Evolutionary conservation across 768 basidiomycete genomes (phyloP).

Genomic region (Auriscalpium orientale): DNA sequence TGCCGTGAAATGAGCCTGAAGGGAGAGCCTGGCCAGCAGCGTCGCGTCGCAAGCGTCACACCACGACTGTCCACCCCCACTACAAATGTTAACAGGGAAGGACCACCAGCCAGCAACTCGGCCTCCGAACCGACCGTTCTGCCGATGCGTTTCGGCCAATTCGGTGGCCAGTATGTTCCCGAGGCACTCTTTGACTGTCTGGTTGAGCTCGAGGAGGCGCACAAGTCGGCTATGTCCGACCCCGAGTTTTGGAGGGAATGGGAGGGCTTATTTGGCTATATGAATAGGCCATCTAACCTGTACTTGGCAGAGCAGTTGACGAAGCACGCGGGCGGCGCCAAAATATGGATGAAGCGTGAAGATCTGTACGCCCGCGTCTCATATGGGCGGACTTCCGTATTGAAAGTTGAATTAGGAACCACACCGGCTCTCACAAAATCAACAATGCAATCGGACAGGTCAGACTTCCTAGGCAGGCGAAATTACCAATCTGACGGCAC

Average conservation of each 20-base stretch:
- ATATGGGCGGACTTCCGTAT: background rate
- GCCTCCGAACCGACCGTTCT: slow-evolving; percentile 39
- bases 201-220: slow-evolving; percentile 83
- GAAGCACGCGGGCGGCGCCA: slow-evolving; percentile 84
- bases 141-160: slow-evolving; percentile 85
- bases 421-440: slow-evolving; percentile 98
- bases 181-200: slow-evolving; percentile 94
- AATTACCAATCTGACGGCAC: background rate
- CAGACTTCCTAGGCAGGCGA: slow-evolving; percentile 14
- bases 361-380: slow-evolving; percentile 47
- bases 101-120: slow-evolving; percentile 22
- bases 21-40: slow-evolving; percentile 22
- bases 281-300: slow-evolving; percentile 87
- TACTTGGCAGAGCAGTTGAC: slow-evolving; percentile 91
- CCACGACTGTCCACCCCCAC: slow-evolving; percentile 27
- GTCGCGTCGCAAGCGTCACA: slow-evolving; percentile 16
- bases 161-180: slow-evolving; percentile 96
- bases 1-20: slow-evolving; percentile 62
- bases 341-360: slow-evolving; percentile 97
- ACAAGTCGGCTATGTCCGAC: slow-evolving; percentile 79
- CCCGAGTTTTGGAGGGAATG: slow-evolving; percentile 92
- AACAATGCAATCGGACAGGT: slow-evolving; percentile 98
- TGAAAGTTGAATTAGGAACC: slow-evolving; percentile 51
- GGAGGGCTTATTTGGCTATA: slow-evolving; percentile 81
- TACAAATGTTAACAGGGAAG: slow-evolving; percentile 25